These are phyloP conservation scores for Nepenthes alata DNA, from an alignment of 179 eudicot species.

Conservation along the genomic window DNA sequence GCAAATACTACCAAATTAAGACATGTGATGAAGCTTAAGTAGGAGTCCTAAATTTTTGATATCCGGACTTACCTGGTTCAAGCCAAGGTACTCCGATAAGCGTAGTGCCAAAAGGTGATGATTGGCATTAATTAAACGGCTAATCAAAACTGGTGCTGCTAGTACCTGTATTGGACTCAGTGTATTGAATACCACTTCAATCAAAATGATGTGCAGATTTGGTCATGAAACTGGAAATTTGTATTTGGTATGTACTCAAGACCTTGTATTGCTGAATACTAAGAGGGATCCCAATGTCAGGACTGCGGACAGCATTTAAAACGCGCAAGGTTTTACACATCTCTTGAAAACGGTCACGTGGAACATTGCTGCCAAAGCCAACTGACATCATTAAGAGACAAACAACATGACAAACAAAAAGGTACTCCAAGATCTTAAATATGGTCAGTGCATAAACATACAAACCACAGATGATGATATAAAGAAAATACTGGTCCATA, in stretches of 20 bases:
- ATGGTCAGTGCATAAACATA: neutral
- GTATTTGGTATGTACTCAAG: neutral
- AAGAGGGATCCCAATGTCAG: slow-evolving; percentile 82
- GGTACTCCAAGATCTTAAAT: slow-evolving; percentile 2
- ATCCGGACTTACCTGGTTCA: slow-evolving; percentile 55
- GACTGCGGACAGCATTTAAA: slow-evolving; percentile 79
- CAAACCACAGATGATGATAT: neutral
- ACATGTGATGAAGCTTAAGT: too few species aligned
- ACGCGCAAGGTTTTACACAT: slow-evolving; percentile 90
- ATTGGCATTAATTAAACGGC: slow-evolving; percentile 80
- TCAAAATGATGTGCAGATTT: neutral
- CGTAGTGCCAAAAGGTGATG: slow-evolving; percentile 75
- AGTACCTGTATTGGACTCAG: slow-evolving; percentile 42
- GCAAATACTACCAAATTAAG: too few species aligned
- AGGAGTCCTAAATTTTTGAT: neutral
- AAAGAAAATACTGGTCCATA: neutral
- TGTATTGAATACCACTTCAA: neutral
- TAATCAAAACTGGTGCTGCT: slow-evolving; percentile 79
- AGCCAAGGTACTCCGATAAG: slow-evolving; percentile 73
- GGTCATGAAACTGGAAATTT: slow-evolving; percentile 3
- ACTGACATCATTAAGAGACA: slow-evolving; percentile 74
- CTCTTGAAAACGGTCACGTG: slow-evolving; percentile 86
- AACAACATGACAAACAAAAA: slow-evolving; percentile 34
- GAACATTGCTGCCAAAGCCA: slow-evolving; percentile 99
- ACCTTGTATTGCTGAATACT: slow-evolving; percentile 96